phyloP scores from a whole-genome alignment of 202 grass and related monocot species.

The Zoysia matrella region DNA sequence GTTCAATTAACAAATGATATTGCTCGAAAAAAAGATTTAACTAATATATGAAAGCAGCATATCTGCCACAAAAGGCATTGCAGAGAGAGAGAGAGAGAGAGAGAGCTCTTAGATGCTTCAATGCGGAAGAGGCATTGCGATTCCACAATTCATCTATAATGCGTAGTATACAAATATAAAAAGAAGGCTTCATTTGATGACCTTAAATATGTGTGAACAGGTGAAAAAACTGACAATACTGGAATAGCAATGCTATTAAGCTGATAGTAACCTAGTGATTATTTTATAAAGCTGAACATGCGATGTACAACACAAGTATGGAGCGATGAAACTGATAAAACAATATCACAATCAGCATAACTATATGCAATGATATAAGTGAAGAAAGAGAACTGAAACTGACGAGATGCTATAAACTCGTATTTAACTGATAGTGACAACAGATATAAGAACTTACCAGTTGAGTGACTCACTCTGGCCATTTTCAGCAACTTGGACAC shows the following conservation, averaged over 20 bases:
- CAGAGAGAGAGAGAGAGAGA: neutral
- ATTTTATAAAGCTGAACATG: slow-evolving; percentile 33
- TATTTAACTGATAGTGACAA: slow-evolving; percentile 12
- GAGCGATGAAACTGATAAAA: neutral
- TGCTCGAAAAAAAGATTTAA: neutral
- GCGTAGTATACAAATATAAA: neutral
- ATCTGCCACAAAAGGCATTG: neutral
- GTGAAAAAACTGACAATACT: slow-evolving; percentile 17
- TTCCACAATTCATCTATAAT: neutral
- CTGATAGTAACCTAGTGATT: neutral
- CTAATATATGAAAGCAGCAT: slow-evolving; percentile 1
- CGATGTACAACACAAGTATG: neutral
- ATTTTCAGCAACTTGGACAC: slow-evolving; percentile 77
- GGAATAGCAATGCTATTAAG: neutral
- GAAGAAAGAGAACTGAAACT: neutral
- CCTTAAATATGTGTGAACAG: neutral
- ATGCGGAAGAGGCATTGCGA: neutral
- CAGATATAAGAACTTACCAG: slow-evolving; percentile 65
- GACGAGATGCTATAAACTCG: slow-evolving; percentile 3
- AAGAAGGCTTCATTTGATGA: neutral
- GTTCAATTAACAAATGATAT: neutral
- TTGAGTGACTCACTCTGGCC: slow-evolving; percentile 56
- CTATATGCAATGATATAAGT: neutral
- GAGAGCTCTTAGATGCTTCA: neutral
- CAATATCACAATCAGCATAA: neutral